phyloP scores from a whole-genome alignment of 176 grass and related monocot species.

The Rhynchospora breviuscula region DNA sequence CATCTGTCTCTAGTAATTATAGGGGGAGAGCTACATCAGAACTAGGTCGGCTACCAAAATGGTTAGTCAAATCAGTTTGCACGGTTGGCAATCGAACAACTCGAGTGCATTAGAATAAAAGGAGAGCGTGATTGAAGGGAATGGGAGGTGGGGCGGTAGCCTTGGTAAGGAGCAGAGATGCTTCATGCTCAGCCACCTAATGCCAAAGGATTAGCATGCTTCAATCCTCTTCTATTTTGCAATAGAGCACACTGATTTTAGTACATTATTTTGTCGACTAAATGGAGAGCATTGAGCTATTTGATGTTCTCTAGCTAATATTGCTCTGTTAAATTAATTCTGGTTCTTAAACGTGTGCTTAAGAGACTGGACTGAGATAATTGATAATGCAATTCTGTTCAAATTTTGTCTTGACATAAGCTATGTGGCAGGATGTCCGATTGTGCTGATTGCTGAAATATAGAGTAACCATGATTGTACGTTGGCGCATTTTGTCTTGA shows the following conservation, averaged over 20 bases:
- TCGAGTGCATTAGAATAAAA: background rate
- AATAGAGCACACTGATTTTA: background rate
- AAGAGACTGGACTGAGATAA: background rate
- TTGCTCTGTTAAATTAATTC: background rate
- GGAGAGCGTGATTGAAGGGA: slow-evolving; percentile 24
- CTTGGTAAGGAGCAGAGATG: slow-evolving; percentile 20
- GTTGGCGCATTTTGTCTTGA: background rate
- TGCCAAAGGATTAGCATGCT: background rate
- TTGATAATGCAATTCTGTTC: background rate
- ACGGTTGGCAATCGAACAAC: slow-evolving; percentile 17
- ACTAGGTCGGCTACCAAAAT: slow-evolving; percentile 9
- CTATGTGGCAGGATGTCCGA: background rate
- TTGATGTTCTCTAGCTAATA: background rate
- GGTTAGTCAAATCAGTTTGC: slow-evolving; percentile 24
- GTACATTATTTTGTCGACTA: background rate
- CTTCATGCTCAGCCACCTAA: slow-evolving; percentile 22
- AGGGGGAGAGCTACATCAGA: slow-evolving; percentile 3
- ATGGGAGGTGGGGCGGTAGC: slow-evolving; percentile 21
- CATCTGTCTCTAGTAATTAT: background rate
- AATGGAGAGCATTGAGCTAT: slow-evolving; percentile 1
- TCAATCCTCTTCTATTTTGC: background rate
- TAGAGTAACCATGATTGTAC: too few species aligned
- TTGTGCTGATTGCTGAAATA: background rate
- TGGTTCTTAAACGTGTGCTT: background rate
- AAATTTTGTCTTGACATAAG: background rate